phyloP scores from a whole-genome alignment of 345 rosid species.

The Gossypium rotundifolium region DNA sequence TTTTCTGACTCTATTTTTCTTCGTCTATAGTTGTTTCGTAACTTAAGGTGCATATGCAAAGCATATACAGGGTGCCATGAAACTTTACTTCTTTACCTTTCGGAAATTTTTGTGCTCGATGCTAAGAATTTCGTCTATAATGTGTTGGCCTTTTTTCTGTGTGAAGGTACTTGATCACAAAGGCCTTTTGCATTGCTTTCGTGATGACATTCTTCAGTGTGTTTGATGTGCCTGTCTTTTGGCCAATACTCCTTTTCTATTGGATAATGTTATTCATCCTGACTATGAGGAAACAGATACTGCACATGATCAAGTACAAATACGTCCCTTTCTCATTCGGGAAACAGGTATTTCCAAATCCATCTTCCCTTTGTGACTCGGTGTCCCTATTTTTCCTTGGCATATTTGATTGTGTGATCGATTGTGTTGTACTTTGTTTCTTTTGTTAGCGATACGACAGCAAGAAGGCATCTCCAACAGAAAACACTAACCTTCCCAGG shows the following conservation, averaged over 20 bases:
- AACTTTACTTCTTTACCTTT: background rate
- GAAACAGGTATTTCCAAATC: slow-evolving; percentile 52
- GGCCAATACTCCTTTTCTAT: slow-evolving; percentile 97
- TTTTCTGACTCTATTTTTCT: background rate
- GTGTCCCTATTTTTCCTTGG: background rate
- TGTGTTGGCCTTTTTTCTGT: background rate
- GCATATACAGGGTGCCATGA: background rate
- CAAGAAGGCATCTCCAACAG: slow-evolving; percentile 51
- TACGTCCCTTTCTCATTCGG: slow-evolving; percentile 89
- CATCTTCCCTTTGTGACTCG: background rate
- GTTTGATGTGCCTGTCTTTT: slow-evolving; percentile 89
- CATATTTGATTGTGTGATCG: background rate
- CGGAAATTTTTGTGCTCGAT: background rate
- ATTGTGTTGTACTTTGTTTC: slow-evolving; percentile 3
- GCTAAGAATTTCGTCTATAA: background rate
- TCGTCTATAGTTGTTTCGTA: background rate
- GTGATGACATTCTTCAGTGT: slow-evolving; percentile 63
- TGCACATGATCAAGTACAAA: slow-evolving; percentile 89
- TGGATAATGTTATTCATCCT: slow-evolving; percentile 68
- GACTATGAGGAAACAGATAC: slow-evolving; percentile 84
- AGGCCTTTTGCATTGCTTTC: slow-evolving; percentile 73
- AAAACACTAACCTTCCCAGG: slow-evolving; percentile 31
- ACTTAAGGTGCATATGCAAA: background rate
- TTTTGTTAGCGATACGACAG: slow-evolving; percentile 51
- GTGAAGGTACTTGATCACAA: slow-evolving; percentile 63